Percentiles rank a stretch among this genome's conserved stretches.
Conservation (phyloP, 1,284 basidiomycete species). For the Microstroma glucosiphilum region DNA sequence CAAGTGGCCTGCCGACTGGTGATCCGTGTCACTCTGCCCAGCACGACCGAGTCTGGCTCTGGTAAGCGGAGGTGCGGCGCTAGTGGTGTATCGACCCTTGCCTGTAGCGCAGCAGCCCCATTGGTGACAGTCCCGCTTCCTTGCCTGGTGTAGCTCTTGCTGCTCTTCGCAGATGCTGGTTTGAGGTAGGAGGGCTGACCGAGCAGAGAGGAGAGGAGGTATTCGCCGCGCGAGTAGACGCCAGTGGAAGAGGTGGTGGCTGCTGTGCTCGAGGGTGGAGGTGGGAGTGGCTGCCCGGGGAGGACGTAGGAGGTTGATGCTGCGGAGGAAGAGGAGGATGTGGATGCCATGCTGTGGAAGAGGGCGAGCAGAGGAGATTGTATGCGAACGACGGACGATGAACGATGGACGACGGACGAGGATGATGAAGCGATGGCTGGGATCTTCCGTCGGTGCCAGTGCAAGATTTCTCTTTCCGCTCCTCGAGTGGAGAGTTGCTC, state of each 20-base stretch:
- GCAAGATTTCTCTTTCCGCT: too few species aligned
- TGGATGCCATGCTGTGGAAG: not conserved
- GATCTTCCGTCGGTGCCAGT: too few species aligned
- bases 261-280: not conserved
- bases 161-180: constrained; percentile 1
- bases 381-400: too few species aligned
- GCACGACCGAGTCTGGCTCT: constrained; percentile 30
- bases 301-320: constrained; percentile 4
- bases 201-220: constrained; percentile 36
- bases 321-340: not conserved
- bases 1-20: constrained; percentile 80
- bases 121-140: too few species aligned
- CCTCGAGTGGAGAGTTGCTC: too few species aligned
- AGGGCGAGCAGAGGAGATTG: too few species aligned
- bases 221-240: constrained; percentile 29
- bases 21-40: constrained; percentile 76
- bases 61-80: constrained; percentile 37
- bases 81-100: constrained; percentile 14
- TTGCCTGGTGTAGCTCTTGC: not conserved
- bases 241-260: constrained; percentile 21
- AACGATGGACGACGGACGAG: too few species aligned
- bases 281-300: constrained; percentile 16
- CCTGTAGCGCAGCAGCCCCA: constrained; percentile 5
- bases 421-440: too few species aligned
- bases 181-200: constrained; percentile 22